A percentile compares a stretch with the other conserved stretches of the same genome.
phyloP scores from a whole-genome alignment of 306 rosid genomes.

The Ammopiptanthus mongolicus region DNA sequence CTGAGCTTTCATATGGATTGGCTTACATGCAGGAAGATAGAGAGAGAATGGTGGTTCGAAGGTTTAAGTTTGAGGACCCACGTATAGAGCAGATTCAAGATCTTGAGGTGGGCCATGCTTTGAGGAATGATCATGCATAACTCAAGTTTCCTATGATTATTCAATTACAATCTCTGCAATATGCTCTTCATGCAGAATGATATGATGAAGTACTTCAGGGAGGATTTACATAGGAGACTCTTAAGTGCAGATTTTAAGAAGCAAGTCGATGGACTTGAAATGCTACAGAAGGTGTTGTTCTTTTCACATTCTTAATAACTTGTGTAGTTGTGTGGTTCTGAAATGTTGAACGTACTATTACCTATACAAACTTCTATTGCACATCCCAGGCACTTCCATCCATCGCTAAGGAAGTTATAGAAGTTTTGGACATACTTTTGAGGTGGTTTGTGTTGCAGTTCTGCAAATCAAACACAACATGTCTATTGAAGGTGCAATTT shows the following conservation, averaged over 20 bases:
- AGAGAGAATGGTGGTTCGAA: slow-evolving; percentile 79
- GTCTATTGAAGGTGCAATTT: slow-evolving; percentile 74
- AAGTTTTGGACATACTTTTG: slow-evolving; percentile 86
- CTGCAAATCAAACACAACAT: slow-evolving; percentile 97
- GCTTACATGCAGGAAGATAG: slow-evolving; percentile 75
- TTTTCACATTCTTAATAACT: not conserved
- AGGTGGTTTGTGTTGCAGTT: slow-evolving; percentile 96
- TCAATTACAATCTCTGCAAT: slow-evolving; percentile 12
- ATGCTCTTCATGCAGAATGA: slow-evolving; percentile 63
- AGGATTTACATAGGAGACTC: slow-evolving; percentile 93
- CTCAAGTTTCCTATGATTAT: slow-evolving; percentile 4
- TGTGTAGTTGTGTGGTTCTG: not conserved
- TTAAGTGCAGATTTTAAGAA: slow-evolving; percentile 89
- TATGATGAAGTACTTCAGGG: slow-evolving; percentile 90
- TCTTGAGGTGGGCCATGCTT: slow-evolving; percentile 66
- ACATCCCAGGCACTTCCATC: slow-evolving; percentile 80
- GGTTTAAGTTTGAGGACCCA: slow-evolving; percentile 93
- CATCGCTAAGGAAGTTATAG: slow-evolving; percentile 71
- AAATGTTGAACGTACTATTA: not conserved
- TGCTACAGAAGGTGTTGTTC: slow-evolving; percentile 78
- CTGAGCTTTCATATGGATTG: slow-evolving; percentile 7
- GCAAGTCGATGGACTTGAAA: slow-evolving; percentile 97
- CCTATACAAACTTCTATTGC: slow-evolving; percentile 6
- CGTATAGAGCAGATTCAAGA: slow-evolving; percentile 97
- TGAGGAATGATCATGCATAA: not conserved